Evolutionary conservation across 495 filamentous ascomycete genomes (phyloP), one percentile per base, ranked within the genome.

Genomic region (Trichocladium uniseriatum): DNA sequence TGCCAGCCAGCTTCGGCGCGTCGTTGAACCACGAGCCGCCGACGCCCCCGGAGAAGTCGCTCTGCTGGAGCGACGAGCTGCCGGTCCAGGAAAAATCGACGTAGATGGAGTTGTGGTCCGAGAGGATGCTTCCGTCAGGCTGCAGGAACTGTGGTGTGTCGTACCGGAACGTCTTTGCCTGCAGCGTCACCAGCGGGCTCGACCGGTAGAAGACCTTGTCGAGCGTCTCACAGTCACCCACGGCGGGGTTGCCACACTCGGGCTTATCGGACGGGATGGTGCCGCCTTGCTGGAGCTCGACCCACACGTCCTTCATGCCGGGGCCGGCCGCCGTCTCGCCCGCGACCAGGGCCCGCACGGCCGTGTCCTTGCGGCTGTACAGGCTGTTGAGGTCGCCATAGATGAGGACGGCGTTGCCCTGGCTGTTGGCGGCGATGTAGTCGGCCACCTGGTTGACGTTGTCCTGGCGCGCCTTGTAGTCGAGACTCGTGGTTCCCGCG

Each of bases 131-230:
- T 2, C 77, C 76, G 56, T 76, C 56, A 1, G 66, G 47, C 57
- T 79, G 71, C 1, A 79, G 59, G 60, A 82, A 84, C 16, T 60
- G 59, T 9, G 52, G 27, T 41, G 66, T 67, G 16, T 68, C 77
- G 50, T 83, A 82, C 45, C 57, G 55, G 55, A 72, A 79, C 24
- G 57, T 56, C 0, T 63, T 67, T 0, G 74, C 70, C 8, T 51
- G 45, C 9, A 83, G 57, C 0, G 56, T 57, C 0, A 80, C 52
- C 1, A 77, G 54, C 6, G 67, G 63, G 24, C 71, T 70, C 4
- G 68, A 68, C 10, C 79, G 70, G 59, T 80, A 81, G 41, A 81
- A 69, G 36, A 81, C 71, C 61, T 82, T 84, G 53, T 84, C 80
- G 14, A 84, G 76, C 2, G 72, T 75, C 63, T 83, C 80, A 58